These are phyloP conservation scores for Ilyonectria robusta DNA, from an alignment of 2,329 filamentous ascomycete genomes.

Conservation along the genomic window DNA sequence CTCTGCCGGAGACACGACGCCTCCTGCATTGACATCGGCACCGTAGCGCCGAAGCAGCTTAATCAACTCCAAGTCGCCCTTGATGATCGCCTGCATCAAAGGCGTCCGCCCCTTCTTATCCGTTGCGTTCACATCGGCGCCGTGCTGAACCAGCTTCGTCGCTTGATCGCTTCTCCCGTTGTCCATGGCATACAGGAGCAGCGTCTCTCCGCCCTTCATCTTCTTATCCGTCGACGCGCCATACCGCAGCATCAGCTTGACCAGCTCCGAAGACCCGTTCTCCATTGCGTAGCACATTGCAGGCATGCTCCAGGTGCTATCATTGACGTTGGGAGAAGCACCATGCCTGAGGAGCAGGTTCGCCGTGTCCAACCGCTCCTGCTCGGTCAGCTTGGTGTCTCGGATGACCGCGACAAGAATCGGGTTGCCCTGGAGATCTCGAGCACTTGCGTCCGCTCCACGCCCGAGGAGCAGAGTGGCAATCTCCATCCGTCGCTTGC, in stretches of 20 bases:
- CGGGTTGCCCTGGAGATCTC: constrained; percentile 51
- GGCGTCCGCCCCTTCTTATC: constrained; percentile 52
- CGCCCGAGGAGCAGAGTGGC: constrained; percentile 50
- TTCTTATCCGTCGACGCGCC: constrained; percentile 47
- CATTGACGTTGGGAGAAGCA: constrained; percentile 49
- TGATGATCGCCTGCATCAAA: constrained; percentile 51
- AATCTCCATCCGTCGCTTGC: constrained; percentile 51
- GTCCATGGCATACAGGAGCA: constrained; percentile 51
- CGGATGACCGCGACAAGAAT: constrained; percentile 50
- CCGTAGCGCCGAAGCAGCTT: constrained; percentile 48
- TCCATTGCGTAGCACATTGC: constrained; percentile 48
- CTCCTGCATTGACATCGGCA: constrained; percentile 40
- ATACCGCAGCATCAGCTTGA: constrained; percentile 48
- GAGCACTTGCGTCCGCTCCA: constrained; percentile 52
- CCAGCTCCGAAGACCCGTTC: constrained; percentile 40
- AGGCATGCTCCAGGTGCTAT: constrained; percentile 39
- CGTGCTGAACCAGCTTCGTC: constrained; percentile 48
- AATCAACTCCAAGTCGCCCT: constrained; percentile 48
- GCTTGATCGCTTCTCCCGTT: constrained; percentile 41
- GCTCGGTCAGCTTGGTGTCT: constrained; percentile 43
- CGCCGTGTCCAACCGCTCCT: constrained; percentile 47
- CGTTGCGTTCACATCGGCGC: constrained; percentile 51
- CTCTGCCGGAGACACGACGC: constrained; percentile 40
- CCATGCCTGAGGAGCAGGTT: constrained; percentile 53
- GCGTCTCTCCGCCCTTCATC: constrained; percentile 50